Evolutionary conservation across 805 yeast genomes (phyloP).

Genomic region (Candida morakotiae): DNA sequence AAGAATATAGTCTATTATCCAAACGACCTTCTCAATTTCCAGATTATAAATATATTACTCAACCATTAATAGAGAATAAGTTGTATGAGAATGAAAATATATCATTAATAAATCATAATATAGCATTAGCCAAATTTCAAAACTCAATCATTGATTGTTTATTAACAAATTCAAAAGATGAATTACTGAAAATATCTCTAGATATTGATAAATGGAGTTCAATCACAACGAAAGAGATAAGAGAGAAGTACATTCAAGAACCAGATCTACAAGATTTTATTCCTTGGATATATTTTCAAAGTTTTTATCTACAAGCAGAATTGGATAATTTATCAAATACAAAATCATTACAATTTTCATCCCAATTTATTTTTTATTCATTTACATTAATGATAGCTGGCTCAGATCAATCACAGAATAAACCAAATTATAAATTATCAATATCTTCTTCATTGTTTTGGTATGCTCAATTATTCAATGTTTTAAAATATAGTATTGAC

Average conservation of each 20-base stretch:
- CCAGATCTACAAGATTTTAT: slow-evolving; percentile 29
- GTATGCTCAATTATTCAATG: slow-evolving; percentile 34
- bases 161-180: slow-evolving; percentile 1
- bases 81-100: slow-evolving; percentile 20
- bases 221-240: slow-evolving; percentile 22
- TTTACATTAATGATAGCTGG: slow-evolving; percentile 30
- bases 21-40: slow-evolving; percentile 35
- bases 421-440: slow-evolving; percentile 5
- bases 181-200: slow-evolving; percentile 19
- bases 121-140: slow-evolving; percentile 19
- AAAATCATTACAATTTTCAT: slow-evolving; percentile 37
- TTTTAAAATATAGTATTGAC: slow-evolving; percentile 24
- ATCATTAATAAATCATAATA: slow-evolving; percentile 9
- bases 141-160: slow-evolving; percentile 17
- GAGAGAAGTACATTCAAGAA: slow-evolving; percentile 21
- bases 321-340: slow-evolving; percentile 36
- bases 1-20: slow-evolving; percentile 31
- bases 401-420: slow-evolving; percentile 13
- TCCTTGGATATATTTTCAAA: slow-evolving; percentile 32
- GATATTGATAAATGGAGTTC: slow-evolving; percentile 38
- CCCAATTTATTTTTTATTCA: slow-evolving; percentile 38
- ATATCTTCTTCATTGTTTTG: slow-evolving; percentile 20
- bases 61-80: slow-evolving; percentile 11
- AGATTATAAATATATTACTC: slow-evolving; percentile 15
- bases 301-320: slow-evolving; percentile 37